Percentiles rank a stretch among this genome's conserved stretches.
Conservation (phyloP, 108 stramenopile genomes). For the Poteriospumella lacustris region DNA sequence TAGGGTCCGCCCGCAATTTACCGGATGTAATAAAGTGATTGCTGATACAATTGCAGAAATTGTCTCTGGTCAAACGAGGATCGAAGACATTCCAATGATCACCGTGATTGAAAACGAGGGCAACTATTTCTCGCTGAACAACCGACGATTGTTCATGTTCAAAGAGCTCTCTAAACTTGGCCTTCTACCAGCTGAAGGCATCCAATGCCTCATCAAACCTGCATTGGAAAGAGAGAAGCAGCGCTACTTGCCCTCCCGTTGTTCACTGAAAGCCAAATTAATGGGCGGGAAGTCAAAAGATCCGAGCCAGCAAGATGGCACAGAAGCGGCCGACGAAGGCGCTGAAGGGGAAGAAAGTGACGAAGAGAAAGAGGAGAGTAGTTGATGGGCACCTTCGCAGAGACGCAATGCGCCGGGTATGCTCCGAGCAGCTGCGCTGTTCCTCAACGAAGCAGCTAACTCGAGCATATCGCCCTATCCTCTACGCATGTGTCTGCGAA, state of each 20-base stretch:
- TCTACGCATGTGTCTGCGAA: too few relatives aligned
- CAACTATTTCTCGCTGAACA: conserved; percentile 14
- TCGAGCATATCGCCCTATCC: too few relatives aligned
- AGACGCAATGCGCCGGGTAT: too few relatives aligned
- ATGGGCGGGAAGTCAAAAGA: too few relatives aligned
- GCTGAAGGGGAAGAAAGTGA: background rate
- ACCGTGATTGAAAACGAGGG: background rate
- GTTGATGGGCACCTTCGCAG: too few relatives aligned
- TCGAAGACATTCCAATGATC: conserved; percentile 4
- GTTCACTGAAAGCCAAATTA: background rate
- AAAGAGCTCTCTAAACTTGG: background rate
- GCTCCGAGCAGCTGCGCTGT: too few relatives aligned
- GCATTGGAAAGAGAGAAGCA: background rate
- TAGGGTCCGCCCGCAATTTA: background rate
- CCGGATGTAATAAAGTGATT: background rate
- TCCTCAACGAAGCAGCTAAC: too few relatives aligned
- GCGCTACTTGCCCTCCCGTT: background rate
- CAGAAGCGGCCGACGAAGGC: background rate
- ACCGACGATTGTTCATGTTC: background rate
- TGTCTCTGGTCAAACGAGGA: background rate
- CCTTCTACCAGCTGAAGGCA: background rate
- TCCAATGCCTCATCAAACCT: background rate
- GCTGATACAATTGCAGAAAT: background rate
- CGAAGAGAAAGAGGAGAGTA: background rate
- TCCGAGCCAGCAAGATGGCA: too few relatives aligned